Evolutionary conservation across 2,329 filamentous ascomycete genomes (phyloP).

Genomic region (Tolypocladium pustulatum): DNA sequence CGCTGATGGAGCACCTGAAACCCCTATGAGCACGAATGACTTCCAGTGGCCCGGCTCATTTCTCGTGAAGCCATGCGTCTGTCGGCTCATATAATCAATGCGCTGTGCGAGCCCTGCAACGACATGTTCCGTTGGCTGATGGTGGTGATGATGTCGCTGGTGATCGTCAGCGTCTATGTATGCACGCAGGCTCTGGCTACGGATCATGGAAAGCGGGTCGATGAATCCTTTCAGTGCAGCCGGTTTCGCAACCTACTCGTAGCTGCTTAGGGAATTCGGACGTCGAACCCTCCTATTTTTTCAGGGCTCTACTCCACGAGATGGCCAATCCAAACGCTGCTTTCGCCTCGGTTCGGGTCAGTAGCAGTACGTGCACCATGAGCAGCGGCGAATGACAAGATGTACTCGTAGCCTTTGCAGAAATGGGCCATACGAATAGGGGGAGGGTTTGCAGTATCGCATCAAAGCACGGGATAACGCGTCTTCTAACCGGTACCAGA

Average conservation of each 20-base stretch:
- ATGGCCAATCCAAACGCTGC: neutral
- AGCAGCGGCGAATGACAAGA: neutral
- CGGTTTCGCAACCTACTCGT: neutral
- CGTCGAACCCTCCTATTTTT: no score
- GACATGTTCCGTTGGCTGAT: neutral
- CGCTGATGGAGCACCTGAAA: constrained; percentile 1
- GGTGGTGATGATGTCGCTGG: neutral
- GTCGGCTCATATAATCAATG: neutral
- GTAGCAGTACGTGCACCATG: neutral
- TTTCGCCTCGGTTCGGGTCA: neutral
- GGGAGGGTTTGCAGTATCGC: neutral
- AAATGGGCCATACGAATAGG: neutral
- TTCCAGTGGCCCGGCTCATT: neutral
- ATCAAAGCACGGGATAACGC: neutral
- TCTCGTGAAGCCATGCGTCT: neutral
- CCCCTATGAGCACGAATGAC: neutral
- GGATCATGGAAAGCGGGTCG: neutral
- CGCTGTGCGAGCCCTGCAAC: neutral
- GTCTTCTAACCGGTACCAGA: neutral
- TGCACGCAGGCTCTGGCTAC: neutral
- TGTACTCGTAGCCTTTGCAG: neutral
- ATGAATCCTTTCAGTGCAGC: neutral
- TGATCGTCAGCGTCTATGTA: neutral
- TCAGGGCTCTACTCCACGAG: neutral
- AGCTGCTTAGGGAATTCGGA: neutral